Conservation (phyloP, 371 early-diverging fungal genomes). For the Mortierella sp. region DNA sequence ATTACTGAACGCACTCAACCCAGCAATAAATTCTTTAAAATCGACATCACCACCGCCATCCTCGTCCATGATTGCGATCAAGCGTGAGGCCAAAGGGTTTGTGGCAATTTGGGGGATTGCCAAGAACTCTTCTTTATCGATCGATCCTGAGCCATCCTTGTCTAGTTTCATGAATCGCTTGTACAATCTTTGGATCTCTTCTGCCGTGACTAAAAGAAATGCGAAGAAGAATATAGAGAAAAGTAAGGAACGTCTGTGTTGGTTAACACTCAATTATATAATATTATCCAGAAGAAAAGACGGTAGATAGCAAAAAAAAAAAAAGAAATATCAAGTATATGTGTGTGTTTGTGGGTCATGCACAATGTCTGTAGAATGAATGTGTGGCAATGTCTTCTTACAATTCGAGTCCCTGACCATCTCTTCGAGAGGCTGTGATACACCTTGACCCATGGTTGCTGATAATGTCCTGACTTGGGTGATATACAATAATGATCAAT, state of each 20-base stretch:
- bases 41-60: conserved; percentile 98
- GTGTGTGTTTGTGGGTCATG: no score
- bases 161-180: conserved; percentile 97
- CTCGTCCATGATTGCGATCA: conserved; percentile 96
- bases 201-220: conserved; percentile 78
- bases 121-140: conserved; percentile 96
- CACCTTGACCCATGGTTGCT: conserved; percentile 52
- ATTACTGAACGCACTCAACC: conserved; percentile 92
- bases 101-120: conserved; percentile 95
- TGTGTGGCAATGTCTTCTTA: conserved; percentile 41
- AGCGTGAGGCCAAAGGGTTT: conserved; percentile 95
- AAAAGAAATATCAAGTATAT: no score
- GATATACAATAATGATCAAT: not conserved
- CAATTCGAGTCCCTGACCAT: conserved; percentile 72
- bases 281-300: no score
- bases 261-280: no score
- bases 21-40: conserved; percentile 97
- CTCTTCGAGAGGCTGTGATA: conserved; percentile 64
- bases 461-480: no score
- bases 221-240: not conserved
- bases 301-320: not conserved
- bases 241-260: not conserved
- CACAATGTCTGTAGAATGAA: no score
- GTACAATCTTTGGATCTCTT: conserved; percentile 97
- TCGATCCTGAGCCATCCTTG: conserved; percentile 95